Base-by-base conservation (phyloP, 2,329 filamentous ascomycete genomes). In the Fusarium sp. region DNA sequence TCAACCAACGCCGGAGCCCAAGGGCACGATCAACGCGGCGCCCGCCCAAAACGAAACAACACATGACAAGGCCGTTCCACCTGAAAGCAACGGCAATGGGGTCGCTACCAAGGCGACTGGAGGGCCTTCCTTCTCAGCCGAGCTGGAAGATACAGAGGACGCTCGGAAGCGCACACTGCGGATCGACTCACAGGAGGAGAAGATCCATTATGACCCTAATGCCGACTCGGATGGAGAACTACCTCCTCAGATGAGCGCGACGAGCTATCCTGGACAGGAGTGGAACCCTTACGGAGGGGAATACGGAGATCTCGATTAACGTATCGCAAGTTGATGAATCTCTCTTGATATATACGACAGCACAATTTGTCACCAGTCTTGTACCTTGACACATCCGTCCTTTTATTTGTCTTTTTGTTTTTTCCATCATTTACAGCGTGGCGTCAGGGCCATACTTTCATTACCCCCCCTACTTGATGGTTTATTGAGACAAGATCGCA, bases 231-330 rank as follows among this genome's bases (percentile, higher is more conserved):
- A 79, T 32, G 77, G 77, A 27, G 77, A 79, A 60, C 39, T 67
- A 25, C 69, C 79, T n/a, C 87, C 88, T 14, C 84, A 87, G 68
- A 93, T 94, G 92, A 88, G 85, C 57, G 91, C 91, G 8, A 92
- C 91, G 14, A 91, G 88, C 78, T 94, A 93, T 80, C 92, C 92
- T 0, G 92, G 92, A 0, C 90, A 93, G 82, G 92, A 93, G 80
- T 94, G 92, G 91, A 89, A 89, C 75, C 91, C 91, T 3, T 89
- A 88, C 35, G 82, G 81, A 13, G 80, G 81, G 67, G 80, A 82
- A 18, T 78, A 75, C 54, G 75, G 71, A 18, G 81, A 82, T n/a
- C 78, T 75, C 74, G 75, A 76, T 52, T 76, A 77, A 14, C 70
- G 58, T 71, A 58, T 14, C 20, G 30, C 35, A 25, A 30, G 34